Evolutionary conservation across 1,139 yeast species (phyloP), one percentile per base, ranked within the genome.

Genomic region (Saccharomyces uvarum): DNA sequence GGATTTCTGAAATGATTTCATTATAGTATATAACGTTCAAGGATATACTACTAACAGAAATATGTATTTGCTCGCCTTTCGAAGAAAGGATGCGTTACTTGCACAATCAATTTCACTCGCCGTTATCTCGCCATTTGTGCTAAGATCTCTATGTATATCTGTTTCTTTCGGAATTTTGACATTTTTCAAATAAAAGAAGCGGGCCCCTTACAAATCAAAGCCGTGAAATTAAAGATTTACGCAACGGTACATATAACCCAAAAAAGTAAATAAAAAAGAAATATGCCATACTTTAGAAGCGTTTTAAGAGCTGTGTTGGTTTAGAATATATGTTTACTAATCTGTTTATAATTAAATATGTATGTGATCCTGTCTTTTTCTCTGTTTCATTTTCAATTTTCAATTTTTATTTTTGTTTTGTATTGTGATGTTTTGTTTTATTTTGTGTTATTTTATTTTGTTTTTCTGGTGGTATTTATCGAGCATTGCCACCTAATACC

Each of bases 1-100:
- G 24, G 76, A 70, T 47, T 88, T 79, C 52, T 81, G 82, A 67
- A 88, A 90, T 55, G 90, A 77, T 71, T 86, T 89, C 98, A 91
- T 90, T 48, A 28, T 29, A 28, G 28, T 48, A 28, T 29, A 29
- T 46, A 27, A n/a, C n/a, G 19, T 46, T 24, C 29, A 46, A 16
- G 21, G 31, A 24, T 46, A 38, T 38, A 38, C 14, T 13, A 38
- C 24, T 16, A 38, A 9, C 11, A 19, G 44, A 19, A 38, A 38
- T 38, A 19, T 38, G 5, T 38, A 19, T 24, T 38, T 38, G 44
- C 24, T 38, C 19, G 44, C 19, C 44, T 16, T 38, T 38, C 9
- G 44, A 38, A 13, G 19, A 19, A 38, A 19, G 44, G 19, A 38
- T 38, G 26, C 44, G 7, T 16, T 38, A 11, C 44, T 38, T 16